Evolutionary conservation across 352 stramenopile genomes (phyloP).

Genomic region (Salisapilia sapeloensis): DNA sequence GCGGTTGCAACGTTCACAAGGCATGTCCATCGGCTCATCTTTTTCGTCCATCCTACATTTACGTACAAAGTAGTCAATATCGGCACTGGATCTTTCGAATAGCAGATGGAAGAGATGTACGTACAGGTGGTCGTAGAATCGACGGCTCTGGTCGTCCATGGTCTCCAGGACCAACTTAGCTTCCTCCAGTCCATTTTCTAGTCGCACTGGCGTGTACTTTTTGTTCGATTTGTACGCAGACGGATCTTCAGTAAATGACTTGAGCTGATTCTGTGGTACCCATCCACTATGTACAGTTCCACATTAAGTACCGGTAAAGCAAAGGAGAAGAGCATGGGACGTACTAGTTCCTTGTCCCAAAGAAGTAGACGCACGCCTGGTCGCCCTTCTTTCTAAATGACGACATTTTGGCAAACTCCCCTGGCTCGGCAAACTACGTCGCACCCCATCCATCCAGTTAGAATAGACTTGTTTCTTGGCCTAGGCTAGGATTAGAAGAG

Average conservation of each 20-base stretch:
- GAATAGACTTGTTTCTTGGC: not conserved
- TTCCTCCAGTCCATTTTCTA: slow-evolving; percentile 56
- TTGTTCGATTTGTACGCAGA: slow-evolving; percentile 34
- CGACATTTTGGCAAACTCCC: slow-evolving; percentile 69
- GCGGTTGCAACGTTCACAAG: slow-evolving; percentile 69
- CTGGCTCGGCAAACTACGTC: slow-evolving; percentile 58
- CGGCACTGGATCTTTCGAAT: too few species aligned
- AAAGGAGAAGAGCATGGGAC: slow-evolving; percentile 3
- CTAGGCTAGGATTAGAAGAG: not conserved
- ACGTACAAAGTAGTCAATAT: too few species aligned
- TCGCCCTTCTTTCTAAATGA: slow-evolving; percentile 56
- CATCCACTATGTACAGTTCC: slow-evolving; percentile 26
- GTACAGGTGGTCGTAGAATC: slow-evolving; percentile 74
- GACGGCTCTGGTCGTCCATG: slow-evolving; percentile 24
- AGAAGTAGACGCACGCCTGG: slow-evolving; percentile 75
- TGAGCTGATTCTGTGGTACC: slow-evolving; percentile 50
- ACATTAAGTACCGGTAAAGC: not conserved
- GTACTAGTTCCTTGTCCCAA: slow-evolving; percentile 77
- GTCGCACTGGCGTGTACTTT: slow-evolving; percentile 53
- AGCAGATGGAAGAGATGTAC: too few species aligned
- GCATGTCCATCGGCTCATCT: slow-evolving; percentile 46
- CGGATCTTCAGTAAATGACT: slow-evolving; percentile 52
- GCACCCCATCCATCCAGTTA: not conserved
- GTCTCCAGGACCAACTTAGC: slow-evolving; percentile 46
- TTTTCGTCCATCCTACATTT: slow-evolving; percentile 43